Evolutionary conservation across 2,329 filamentous ascomycete species (phyloP), one percentile per base, ranked within the genome.

Genomic region (Celoporthe dispersa): DNA sequence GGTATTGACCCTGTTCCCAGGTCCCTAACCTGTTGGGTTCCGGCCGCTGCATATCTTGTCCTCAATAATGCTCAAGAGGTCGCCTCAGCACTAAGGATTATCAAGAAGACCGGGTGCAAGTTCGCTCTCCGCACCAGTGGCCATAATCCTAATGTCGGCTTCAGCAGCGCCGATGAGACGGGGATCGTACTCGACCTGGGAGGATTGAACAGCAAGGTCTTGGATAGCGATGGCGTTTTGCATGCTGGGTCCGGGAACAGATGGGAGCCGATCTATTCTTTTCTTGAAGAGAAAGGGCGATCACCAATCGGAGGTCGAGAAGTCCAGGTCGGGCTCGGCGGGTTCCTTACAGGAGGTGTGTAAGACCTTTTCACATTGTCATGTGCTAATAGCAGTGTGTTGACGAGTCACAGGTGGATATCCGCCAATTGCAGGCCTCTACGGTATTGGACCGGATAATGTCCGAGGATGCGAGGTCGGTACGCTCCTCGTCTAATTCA

Each of bases 181-280:
- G 75, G 75, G 0, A 37, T 75, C 59, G 65, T 76, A 2, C 57
- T 76, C 3, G 73, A 75, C 62, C 44, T 76, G 22, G 53, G 70
- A 0, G 55, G 67, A 0, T 55, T 75, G 7, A 70, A 73, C 0
- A 22, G 60, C 7, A 31, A 73, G 19, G 25, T 64, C 5, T 25
- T 74, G 35, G 62, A 69, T 9, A 25, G 57, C 19, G 57, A 67
- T 3, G 33, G 59, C n/a, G 48, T 72, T 7, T 39, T 69, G 5
- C 71, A 64, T 5, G 67, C 72, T 22, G 73, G 70, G 3, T 37
- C 69, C 1, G 73, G 74, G 1, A 35, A 41, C 25, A 71, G 31
- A 0, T 76, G 74, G 73, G 70, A 61, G 1, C 39, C 69, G 2
- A 60, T 75, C 2, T 75, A 74, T 35, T 14, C 53, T 1, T 74